Evolutionary conservation across 441 rosid genomes (phyloP).

Genomic region (Eutrema salsugineum): DNA sequence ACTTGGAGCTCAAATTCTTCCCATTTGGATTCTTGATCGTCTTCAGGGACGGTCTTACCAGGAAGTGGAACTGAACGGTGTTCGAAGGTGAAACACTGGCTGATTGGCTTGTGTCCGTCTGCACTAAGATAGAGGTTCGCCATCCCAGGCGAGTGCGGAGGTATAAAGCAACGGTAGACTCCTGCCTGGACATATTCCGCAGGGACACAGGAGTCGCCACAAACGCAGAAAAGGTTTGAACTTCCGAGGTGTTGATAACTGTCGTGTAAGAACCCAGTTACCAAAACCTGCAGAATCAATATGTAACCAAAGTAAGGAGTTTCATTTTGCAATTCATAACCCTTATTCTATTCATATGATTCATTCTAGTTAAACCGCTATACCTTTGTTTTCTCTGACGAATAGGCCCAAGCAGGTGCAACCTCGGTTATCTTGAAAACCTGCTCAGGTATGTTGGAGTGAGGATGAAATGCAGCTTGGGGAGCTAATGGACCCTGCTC

Average conservation of each 20-base stretch:
- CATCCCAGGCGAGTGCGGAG: conserved; percentile 65
- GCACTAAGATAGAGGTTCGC: conserved; percentile 70
- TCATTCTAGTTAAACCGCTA: background rate
- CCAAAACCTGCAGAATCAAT: conserved; percentile 59
- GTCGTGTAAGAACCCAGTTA: conserved; percentile 68
- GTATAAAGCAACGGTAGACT: conserved; percentile 82
- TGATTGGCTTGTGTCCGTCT: conserved; percentile 77
- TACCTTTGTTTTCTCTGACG: conserved; percentile 85
- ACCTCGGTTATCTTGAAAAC: conserved; percentile 72
- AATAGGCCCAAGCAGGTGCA: conserved; percentile 79
- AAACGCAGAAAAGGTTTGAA: conserved; percentile 62
- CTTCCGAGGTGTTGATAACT: conserved; percentile 52
- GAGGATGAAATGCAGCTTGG: conserved; percentile 35
- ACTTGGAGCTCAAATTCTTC: conserved; percentile 72
- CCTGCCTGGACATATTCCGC: conserved; percentile 78
- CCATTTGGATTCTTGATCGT: conserved; percentile 55
- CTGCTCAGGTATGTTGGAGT: conserved; percentile 42
- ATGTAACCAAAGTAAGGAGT: background rate
- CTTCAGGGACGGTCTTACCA: conserved; percentile 23
- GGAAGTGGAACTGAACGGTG: conserved; percentile 37
- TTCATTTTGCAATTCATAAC: background rate
- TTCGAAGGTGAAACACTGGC: conserved; percentile 76
- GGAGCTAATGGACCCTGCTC: conserved; percentile 38
- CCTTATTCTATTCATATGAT: background rate
- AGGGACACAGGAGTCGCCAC: conserved; percentile 64